These are phyloP conservation scores for Actinomortierella wolfii DNA, from an alignment of 371 early-diverging fungal genomes.

Conservation along the genomic window DNA sequence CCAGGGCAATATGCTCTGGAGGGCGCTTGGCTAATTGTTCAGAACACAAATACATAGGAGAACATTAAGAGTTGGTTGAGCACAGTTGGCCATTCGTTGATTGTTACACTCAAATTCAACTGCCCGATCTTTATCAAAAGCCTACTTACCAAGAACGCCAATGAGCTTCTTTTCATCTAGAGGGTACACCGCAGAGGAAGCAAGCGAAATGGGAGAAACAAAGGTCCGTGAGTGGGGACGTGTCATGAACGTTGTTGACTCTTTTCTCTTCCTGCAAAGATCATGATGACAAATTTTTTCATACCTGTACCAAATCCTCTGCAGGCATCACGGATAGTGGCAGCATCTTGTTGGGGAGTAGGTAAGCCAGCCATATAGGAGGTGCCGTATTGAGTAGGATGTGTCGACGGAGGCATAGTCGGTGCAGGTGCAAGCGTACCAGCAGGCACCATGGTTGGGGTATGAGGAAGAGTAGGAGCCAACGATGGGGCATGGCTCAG, in stretches of 20 bases:
- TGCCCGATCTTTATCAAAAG: background rate
- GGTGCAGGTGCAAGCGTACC: background rate
- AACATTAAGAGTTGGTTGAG: background rate
- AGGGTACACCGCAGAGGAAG: too few species aligned
- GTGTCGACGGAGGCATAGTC: constrained; percentile 1
- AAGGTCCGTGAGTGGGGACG: too few species aligned
- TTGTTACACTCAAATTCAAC: background rate
- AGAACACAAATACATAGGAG: background rate
- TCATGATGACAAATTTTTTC: too few species aligned
- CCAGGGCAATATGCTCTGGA: constrained; percentile 26
- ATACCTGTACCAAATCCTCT: constrained; percentile 27
- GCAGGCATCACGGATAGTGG: constrained; percentile 31
- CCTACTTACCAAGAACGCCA: constrained; percentile 31
- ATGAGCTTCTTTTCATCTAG: constrained; percentile 31
- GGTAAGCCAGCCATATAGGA: constrained; percentile 9
- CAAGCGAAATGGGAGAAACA: too few species aligned
- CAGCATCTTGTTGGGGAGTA: constrained; percentile 40
- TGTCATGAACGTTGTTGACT: too few species aligned
- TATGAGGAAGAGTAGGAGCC: constrained; percentile 7
- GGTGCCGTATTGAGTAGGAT: constrained; percentile 12
- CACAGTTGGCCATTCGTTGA: background rate
- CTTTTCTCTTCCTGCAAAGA: too few species aligned
- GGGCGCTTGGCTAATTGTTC: constrained; percentile 18
- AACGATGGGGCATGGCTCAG: constrained; percentile 17
- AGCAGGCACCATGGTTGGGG: constrained; percentile 12